phyloP scores from a whole-genome alignment of 208 protist genomes.

The Novymonas esmeraldas region DNA sequence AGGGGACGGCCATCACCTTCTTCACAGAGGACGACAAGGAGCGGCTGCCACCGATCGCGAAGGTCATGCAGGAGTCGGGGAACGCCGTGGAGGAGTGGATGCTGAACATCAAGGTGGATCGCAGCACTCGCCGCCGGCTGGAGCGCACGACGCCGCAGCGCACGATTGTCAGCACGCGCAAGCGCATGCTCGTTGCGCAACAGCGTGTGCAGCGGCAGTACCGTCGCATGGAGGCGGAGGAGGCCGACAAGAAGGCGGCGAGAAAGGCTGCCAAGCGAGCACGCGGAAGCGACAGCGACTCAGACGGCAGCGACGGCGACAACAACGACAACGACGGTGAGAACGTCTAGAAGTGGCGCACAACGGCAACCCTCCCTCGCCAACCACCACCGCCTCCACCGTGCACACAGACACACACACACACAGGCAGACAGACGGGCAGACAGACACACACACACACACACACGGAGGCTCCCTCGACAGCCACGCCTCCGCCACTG shows the following conservation, averaged over 20 bases:
- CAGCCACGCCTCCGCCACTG: too few relatives aligned
- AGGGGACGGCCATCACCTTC: slow-evolving; percentile 95
- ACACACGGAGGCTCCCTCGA: too few relatives aligned
- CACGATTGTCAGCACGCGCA: slow-evolving; percentile 86
- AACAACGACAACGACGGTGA: slow-evolving; percentile 3
- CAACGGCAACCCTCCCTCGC: too few relatives aligned
- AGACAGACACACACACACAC: too few relatives aligned
- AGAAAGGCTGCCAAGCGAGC: slow-evolving; percentile 6
- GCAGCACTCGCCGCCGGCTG: slow-evolving; percentile 55
- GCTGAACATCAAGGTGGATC: slow-evolving; percentile 86
- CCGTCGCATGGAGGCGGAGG: slow-evolving; percentile 63
- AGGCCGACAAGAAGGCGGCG: slow-evolving; percentile 28
- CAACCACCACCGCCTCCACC: too few relatives aligned
- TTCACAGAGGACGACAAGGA: slow-evolving; percentile 96
- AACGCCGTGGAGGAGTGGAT: slow-evolving; percentile 95
- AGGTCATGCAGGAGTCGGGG: slow-evolving; percentile 93
- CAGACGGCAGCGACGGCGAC: slow-evolving; percentile 7
- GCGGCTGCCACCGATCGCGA: slow-evolving; percentile 90
- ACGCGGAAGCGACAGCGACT: background rate
- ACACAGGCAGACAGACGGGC: too few relatives aligned
- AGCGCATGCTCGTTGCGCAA: slow-evolving; percentile 81
- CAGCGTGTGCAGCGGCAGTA: slow-evolving; percentile 76
- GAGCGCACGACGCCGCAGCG: slow-evolving; percentile 79
- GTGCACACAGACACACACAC: too few relatives aligned
- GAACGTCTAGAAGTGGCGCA: background rate